Evolutionary conservation across 2,329 filamentous ascomycete species (phyloP).

Genomic region (Pyricularia pennisetigena): DNA sequence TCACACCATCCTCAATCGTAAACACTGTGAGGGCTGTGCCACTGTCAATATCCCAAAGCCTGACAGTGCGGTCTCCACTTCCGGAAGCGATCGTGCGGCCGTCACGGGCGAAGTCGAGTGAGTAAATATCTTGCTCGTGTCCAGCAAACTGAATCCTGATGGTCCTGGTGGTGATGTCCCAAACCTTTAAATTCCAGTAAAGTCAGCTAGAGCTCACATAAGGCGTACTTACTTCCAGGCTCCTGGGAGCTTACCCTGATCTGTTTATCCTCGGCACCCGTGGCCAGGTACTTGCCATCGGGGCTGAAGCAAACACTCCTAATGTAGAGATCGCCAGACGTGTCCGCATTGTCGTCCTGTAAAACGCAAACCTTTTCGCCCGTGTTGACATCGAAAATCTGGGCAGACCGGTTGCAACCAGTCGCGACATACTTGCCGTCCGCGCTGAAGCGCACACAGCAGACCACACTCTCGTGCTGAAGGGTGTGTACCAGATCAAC

Average conservation of each 20-base stretch:
- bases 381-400: conserved; percentile 88
- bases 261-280: conserved; percentile 93
- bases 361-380: conserved; percentile 84
- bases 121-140: conserved; percentile 98
- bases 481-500: conserved; percentile 92
- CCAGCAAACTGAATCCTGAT: conserved; percentile 94
- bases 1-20: conserved; percentile 92
- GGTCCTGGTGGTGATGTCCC: conserved; percentile 76
- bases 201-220: neutral
- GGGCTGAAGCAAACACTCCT: conserved; percentile 98
- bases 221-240: neutral
- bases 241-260: conserved; percentile 70
- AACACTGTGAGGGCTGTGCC: conserved; percentile 75
- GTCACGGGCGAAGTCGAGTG: conserved; percentile 87
- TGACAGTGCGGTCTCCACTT: conserved; percentile 87
- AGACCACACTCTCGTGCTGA: conserved; percentile 90
- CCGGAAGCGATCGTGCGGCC: conserved; percentile 92
- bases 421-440: conserved; percentile 95
- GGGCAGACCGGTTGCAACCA: conserved; percentile 96
- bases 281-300: conserved; percentile 86
- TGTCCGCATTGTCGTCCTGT: conserved; percentile 79
- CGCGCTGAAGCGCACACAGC: conserved; percentile 92
- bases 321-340: conserved; percentile 90
- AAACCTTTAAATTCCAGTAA: conserved; percentile 51
- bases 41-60: conserved; percentile 90